Conservation (phyloP, 768 basidiomycete genomes). For the Pisolithus marmoratus region DNA sequence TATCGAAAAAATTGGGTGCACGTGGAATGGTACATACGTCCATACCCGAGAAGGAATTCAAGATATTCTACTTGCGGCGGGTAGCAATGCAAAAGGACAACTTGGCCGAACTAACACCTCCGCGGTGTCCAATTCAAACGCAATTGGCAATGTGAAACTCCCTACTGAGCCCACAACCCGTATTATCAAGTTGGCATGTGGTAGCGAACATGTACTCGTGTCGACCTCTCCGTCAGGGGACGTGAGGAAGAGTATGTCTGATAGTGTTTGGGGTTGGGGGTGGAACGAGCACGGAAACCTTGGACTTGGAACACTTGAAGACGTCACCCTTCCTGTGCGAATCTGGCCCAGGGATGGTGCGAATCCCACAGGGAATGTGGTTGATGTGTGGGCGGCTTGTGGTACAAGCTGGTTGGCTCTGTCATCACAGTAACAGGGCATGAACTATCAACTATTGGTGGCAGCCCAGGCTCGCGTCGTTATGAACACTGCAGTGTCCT, state of each 20-base stretch:
- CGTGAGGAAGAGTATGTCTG: slow-evolving; percentile 19
- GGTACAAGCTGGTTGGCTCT: slow-evolving; percentile 30
- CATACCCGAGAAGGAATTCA: slow-evolving; percentile 17
- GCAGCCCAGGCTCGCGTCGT: no score
- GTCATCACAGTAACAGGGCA: slow-evolving; percentile 12
- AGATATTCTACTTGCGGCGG: slow-evolving; percentile 42
- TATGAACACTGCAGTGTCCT: no score
- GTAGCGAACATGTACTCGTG: slow-evolving; percentile 80
- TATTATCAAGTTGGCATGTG: slow-evolving; percentile 49
- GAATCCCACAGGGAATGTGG: slow-evolving; percentile 10
- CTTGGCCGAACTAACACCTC: slow-evolving; percentile 40
- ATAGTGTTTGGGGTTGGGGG: slow-evolving; percentile 77
- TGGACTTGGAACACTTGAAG: slow-evolving; percentile 56
- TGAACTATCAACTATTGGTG: background rate
- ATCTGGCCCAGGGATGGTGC: slow-evolving; percentile 43
- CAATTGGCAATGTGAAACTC: slow-evolving; percentile 10
- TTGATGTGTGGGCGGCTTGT: slow-evolving; percentile 25
- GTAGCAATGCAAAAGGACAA: slow-evolving; percentile 56
- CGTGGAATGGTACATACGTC: slow-evolving; percentile 78
- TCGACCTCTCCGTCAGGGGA: slow-evolving; percentile 12
- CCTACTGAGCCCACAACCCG: slow-evolving; percentile 16
- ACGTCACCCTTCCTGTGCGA: slow-evolving; percentile 43
- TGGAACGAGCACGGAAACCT: slow-evolving; percentile 99
- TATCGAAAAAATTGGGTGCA: slow-evolving; percentile 44
- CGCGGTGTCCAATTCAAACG: background rate